phyloP scores from a whole-genome alignment of 83 land plant species.

The Picea abies region DNA sequence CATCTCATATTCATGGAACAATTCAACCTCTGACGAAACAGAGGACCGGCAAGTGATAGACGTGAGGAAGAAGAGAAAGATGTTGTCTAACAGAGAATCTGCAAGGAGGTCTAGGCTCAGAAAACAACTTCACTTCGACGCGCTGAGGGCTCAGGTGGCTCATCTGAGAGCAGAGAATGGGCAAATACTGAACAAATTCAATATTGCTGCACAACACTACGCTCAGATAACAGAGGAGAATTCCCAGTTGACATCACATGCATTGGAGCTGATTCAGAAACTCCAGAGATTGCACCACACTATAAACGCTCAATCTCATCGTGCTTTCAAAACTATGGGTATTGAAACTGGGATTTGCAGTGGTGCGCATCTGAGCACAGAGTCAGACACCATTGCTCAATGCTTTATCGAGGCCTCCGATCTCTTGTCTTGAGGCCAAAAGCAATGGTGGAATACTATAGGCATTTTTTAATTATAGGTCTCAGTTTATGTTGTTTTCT shows the following conservation, averaged over 20 bases:
- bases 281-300: conserved; percentile 8
- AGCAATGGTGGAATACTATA: too few species aligned
- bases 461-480: too few species aligned
- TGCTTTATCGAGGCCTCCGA: too few species aligned
- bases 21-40: conserved; percentile 40
- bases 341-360: too few species aligned
- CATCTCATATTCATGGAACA: background rate
- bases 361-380: too few species aligned
- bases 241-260: conserved; percentile 37
- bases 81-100: conserved; percentile 69
- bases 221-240: conserved; percentile 44
- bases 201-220: conserved; percentile 35
- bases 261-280: conserved; percentile 36
- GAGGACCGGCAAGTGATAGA: conserved; percentile 38
- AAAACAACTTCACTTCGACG: conserved; percentile 64
- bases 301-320: too few species aligned
- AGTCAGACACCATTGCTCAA: too few species aligned
- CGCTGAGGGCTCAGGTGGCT: conserved; percentile 41
- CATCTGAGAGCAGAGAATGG: conserved; percentile 40
- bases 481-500: too few species aligned
- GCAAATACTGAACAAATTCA: conserved; percentile 26
- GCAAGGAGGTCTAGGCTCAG: conserved; percentile 57
- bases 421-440: too few species aligned
- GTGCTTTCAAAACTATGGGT: too few species aligned
- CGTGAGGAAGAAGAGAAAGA: conserved; percentile 47